Percentiles rank a stretch among this genome's conserved stretches.
phyloP scores from a whole-genome alignment of 768 basidiomycete genomes.

The Russula foetens region DNA sequence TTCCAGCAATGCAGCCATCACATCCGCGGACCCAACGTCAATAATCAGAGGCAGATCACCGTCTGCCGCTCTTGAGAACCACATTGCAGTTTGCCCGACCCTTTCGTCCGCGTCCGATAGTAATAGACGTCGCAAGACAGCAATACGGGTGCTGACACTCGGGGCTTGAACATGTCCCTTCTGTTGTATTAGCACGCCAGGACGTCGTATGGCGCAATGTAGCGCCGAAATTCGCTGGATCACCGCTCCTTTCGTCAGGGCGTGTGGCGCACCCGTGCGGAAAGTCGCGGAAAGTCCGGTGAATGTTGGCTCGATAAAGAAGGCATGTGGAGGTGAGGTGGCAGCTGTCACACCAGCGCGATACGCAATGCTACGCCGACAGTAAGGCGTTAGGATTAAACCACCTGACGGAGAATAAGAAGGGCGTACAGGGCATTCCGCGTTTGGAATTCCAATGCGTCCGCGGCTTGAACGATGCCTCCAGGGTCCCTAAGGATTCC shows the following conservation, averaged over 20 bases:
- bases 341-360: conserved; percentile 39
- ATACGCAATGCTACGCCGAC: conserved; percentile 34
- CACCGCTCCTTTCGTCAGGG: conserved; percentile 36
- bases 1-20: conserved; percentile 58
- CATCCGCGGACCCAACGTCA: conserved; percentile 60
- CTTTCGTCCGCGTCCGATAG: conserved; percentile 30
- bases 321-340: conserved; percentile 27
- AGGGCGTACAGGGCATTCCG: conserved; percentile 27
- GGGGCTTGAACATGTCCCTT: conserved; percentile 17
- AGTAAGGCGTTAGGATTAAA: not conserved
- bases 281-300: conserved; percentile 22
- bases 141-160: conserved; percentile 79
- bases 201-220: conserved; percentile 45
- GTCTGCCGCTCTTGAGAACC: conserved; percentile 33
- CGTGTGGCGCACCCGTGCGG: conserved; percentile 33
- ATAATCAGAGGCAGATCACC: conserved; percentile 59
- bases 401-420: not conserved
- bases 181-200: conserved; percentile 23
- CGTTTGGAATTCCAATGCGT: conserved; percentile 45
- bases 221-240: conserved; percentile 35
- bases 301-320: not conserved
- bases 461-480: conserved; percentile 50
- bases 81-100: conserved; percentile 26
- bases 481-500: conserved; percentile 35
- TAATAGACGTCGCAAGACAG: conserved; percentile 58